Base-by-base conservation (phyloP, 179 eudicot species). In the Gypsophila paniculata region DNA sequence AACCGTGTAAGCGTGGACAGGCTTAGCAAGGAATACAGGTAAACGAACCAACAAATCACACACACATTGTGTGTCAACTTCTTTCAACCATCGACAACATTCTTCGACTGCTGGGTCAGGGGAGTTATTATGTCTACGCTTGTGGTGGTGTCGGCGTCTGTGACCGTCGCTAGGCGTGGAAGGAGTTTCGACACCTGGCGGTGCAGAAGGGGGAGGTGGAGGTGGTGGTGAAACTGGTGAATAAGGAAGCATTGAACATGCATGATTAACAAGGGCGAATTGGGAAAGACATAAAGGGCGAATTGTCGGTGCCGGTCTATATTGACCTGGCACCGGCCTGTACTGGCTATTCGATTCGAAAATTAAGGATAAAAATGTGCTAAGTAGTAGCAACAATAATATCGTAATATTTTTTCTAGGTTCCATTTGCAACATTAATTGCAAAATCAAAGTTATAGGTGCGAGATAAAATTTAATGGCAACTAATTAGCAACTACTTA, bases 41-140 rank as follows among this genome's bases (percentile, higher is more conserved):
- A 90, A 76, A 68, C 65, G 81, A 15, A 82, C 86, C 52, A 90
- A 74, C 71, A 86, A 48, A 29, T 81, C 86, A 74, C 96, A 90
- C 0, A 86, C 91, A 51, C 96, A 90, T 49, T 55, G 83, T 13
- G 67, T 68, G 70, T 86, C 93, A 1, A 88, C 78, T 52, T 80
- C 81, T 57, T 70, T 74, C 75, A 90, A 38, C 93, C 96, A 90
- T 18, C 83, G 75, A 55, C 96, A 90, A 65, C 96, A 90, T 29
- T 90, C 85, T 26, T 65, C 75, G 38, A 71, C 82, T 10, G 34
- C 78, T 9, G 86, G 74, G 73, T 72, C 79, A 25, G 26, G 64
- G 74, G 76, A 67, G 23, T 12, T n/a, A 22, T 11, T 58, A 64
- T 76, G 80, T 26, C 71, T 71, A 70, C 81, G 85, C 62, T 68